Evolutionary conservation across 1,139 yeast species (phyloP), one percentile per base, ranked within the genome.

Genomic region (Eremothecium gossypii): DNA sequence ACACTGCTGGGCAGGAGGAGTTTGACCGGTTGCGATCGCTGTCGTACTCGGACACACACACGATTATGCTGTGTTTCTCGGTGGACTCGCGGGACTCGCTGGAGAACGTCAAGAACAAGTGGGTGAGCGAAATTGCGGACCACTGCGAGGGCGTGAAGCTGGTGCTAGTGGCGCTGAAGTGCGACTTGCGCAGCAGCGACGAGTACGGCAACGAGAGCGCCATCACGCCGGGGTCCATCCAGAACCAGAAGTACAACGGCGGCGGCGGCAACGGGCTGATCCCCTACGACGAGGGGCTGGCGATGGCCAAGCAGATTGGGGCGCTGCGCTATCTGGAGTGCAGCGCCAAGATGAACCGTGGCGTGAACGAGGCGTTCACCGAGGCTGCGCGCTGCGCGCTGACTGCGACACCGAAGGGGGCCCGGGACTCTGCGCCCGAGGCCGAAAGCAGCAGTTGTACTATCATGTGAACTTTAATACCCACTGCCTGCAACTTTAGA

Each of bases 1-100:
- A 91, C 61, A 91, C 98, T 5, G 98, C 98, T 3, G 98, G 98
- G 6, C 98, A 91, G 69, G 98, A 91, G 67, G 98, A 91, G 67
- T 91, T 89, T 58, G 98, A 91, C 63, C 73, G 96, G 49, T 71
- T 89, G 59, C 76, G 97, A 60, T 83, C 95, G 2, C 70, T 89
- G 50, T 82, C 94, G 33, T 91, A 91, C 63, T 80, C 93, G 14
- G 98, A 91, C 61, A 91, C 98, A 5, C 96, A 91, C 65, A 86
- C 96, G 54, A 89, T 91, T 54, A 89, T 91, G 93, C 74, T 91
- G 46, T 91, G 98, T 68, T 91, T 91, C 62, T 79, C 94, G 30
- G 89, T 91, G 47, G 98, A 91, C 63, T 86, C 96, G 2, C 79
- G 83, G 23, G 98, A 91, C 63, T 89, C 97, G 29, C 70, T 91